Conservation (phyloP, 176 grass and related monocot genomes). For the barley (Hordeum vulgare) region MorexV3_pseudomolecules_assembly NC_058524.1:586139416-586139915, state of each 20-base stretch:
- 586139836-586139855: too few relatives aligned
- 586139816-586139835: too few relatives aligned
- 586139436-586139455: not conserved
- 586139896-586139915: too few relatives aligned
- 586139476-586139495: not conserved
- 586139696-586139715: not conserved
- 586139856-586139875: not conserved
- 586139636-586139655: too few relatives aligned
- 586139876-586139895: not conserved
- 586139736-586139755: not conserved
- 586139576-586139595: not conserved
- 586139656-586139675: too few relatives aligned
- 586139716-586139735: not conserved
- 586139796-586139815: too few relatives aligned
- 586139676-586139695: too few relatives aligned
- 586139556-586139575: not conserved
- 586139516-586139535: not conserved
- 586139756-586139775: not conserved
- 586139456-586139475: not conserved
- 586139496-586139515: not conserved
- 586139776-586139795: not conserved
- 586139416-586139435: slow-evolving; percentile 1
- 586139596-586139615: not conserved
- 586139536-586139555: slow-evolving; percentile 60
- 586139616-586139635: too few relatives aligned